Conservation (phyloP, 23 red algal genomes). For the Gracilaria caudata region DNA sequence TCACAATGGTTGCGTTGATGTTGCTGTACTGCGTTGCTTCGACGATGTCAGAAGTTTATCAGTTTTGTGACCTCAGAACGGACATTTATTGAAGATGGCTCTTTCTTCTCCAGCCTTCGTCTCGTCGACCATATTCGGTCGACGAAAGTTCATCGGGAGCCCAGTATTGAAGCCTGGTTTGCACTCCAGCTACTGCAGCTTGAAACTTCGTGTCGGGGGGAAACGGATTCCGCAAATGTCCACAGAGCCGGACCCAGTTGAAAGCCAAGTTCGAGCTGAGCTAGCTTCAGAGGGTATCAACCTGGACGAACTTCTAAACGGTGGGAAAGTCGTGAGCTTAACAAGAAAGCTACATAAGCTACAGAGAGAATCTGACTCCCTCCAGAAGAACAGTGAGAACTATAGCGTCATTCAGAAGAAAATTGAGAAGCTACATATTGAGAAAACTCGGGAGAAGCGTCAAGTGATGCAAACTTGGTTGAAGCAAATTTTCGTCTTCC, state of each 20-base stretch:
- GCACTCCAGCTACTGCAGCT: no score
- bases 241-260: conserved; percentile 79
- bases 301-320: conserved; percentile 92
- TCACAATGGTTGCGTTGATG: no score
- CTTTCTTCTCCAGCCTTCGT: no score
- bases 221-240: no score
- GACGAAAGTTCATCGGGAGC: no score
- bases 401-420: conserved; percentile 4
- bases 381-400: not conserved
- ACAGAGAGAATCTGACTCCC: not conserved
- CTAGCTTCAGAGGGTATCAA: conserved; percentile 75
- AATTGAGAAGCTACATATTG: conserved; percentile 10
- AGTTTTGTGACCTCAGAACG: no score
- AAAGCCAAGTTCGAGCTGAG: conserved; percentile 59
- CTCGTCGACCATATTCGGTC: no score
- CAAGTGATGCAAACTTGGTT: conserved; percentile 87
- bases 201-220: not conserved
- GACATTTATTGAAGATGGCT: no score
- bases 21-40: no score
- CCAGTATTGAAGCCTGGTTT: no score
- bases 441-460: conserved; percentile 74
- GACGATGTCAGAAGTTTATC: no score
- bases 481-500: conserved; percentile 79
- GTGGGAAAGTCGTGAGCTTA: conserved; percentile 74
- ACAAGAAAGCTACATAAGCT: conserved; percentile 67